phyloP scores from a whole-genome alignment of 495 filamentous ascomycete genomes.

The Penicillium dipodomyicola region DNA sequence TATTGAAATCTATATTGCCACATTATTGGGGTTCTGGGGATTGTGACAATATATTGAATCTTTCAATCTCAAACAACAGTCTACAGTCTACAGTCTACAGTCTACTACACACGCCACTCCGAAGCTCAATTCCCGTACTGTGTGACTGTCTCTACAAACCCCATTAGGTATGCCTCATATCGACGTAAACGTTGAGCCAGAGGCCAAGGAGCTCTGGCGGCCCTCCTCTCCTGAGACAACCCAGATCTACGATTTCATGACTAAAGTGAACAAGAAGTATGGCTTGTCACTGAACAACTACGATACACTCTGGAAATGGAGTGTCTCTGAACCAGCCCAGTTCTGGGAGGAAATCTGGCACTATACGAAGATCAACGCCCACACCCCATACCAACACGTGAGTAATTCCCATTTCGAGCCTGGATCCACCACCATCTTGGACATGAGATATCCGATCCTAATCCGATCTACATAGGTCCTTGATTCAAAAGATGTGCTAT shows the following conservation, averaged over 20 bases:
- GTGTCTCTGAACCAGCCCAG: conserved; percentile 64
- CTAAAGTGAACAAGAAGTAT: conserved; percentile 65
- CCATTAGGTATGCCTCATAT: conserved; percentile 26
- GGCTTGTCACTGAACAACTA: conserved; percentile 60
- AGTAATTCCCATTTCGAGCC: conserved; percentile 15
- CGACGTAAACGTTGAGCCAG: conserved; percentile 23
- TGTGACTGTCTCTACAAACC: not conserved
- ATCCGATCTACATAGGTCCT: conserved; percentile 58
- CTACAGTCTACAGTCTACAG: not conserved
- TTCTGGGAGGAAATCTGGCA: conserved; percentile 91
- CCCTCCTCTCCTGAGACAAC: conserved; percentile 66
- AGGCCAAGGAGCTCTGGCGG: conserved; percentile 61
- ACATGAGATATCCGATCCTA: conserved; percentile 5
- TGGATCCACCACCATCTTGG: not conserved
- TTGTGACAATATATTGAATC: not conserved
- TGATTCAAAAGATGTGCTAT: conserved; percentile 62
- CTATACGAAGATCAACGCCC: conserved; percentile 69
- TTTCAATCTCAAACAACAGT: not conserved
- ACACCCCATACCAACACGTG: conserved; percentile 60
- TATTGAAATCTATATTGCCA: not conserved
- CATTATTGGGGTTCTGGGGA: not conserved
- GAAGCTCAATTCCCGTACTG: not conserved
- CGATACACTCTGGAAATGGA: conserved; percentile 76
- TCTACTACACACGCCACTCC: not conserved
- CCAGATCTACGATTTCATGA: conserved; percentile 68